Percentiles rank a stretch among this genome's conserved stretches.
Conservation (phyloP, 202 grass and related monocot species). For the Schoenoplectus tabernaemontani region DNA sequence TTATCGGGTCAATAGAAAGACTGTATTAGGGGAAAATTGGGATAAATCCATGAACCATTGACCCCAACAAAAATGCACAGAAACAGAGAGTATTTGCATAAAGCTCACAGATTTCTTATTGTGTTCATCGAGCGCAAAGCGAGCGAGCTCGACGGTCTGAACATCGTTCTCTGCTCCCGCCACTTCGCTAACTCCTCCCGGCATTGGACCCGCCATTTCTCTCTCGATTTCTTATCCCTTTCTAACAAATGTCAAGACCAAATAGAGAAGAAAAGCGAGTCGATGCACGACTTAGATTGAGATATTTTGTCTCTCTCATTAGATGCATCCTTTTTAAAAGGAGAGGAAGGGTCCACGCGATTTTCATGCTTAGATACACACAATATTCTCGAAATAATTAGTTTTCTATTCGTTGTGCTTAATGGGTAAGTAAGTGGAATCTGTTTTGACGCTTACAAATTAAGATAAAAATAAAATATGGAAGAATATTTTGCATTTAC, state of each 20-base stretch:
- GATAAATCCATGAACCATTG: neutral
- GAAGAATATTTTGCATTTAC: neutral
- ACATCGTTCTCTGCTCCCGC: constrained; percentile 46
- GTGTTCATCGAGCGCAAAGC: constrained; percentile 56
- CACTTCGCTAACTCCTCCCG: constrained; percentile 36
- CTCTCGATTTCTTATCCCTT: neutral
- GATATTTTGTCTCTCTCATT: neutral
- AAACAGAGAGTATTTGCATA: neutral
- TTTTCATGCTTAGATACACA: neutral
- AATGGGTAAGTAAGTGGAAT: neutral
- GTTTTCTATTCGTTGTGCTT: neutral
- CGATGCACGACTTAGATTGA: too few species aligned
- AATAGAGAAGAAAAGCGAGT: neutral
- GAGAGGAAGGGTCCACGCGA: neutral
- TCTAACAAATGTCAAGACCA: neutral
- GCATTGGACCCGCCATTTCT: neutral
- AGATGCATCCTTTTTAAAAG: neutral
- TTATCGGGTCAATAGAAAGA: neutral
- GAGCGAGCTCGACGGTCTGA: constrained; percentile 38
- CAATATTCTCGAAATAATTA: neutral
- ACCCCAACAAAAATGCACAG: neutral
- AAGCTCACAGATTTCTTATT: constrained; percentile 65
- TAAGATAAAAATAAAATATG: neutral
- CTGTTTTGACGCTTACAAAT: neutral
- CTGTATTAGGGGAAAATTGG: neutral